These are phyloP conservation scores for Euphorbia schlechtendalii DNA, from an alignment of 441 rosid genomes.

Conservation along the genomic window DNA sequence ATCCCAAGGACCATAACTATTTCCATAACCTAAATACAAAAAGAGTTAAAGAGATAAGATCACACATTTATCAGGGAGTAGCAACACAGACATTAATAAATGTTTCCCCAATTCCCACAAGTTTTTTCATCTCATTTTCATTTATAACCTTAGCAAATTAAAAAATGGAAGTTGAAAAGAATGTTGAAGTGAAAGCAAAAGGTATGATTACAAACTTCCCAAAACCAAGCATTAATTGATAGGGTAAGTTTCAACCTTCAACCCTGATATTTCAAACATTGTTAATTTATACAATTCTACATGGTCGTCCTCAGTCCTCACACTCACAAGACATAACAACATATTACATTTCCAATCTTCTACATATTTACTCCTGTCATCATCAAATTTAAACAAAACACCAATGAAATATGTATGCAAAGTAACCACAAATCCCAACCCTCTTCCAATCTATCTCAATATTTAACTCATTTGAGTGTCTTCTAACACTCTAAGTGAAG, in stretches of 20 bases:
- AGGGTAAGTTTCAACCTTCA: neutral
- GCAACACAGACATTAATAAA: no score
- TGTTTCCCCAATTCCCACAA: no score
- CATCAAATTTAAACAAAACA: constrained; percentile 1
- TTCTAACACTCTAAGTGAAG: no score
- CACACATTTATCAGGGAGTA: no score
- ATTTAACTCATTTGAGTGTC: no score
- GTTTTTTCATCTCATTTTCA: no score
- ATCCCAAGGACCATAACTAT: constrained; percentile 40
- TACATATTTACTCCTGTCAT: neutral
- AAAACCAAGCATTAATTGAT: neutral
- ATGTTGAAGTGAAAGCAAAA: no score
- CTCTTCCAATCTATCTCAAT: neutral
- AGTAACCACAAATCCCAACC: neutral
- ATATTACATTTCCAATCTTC: neutral
- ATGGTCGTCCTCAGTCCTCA: no score
- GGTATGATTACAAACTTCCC: no score
- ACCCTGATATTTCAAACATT: neutral
- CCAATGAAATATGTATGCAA: neutral
- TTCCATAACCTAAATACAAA: constrained; percentile 43
- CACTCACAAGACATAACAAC: neutral
- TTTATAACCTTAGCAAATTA: no score
- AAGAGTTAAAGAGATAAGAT: no score
- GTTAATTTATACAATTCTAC: neutral
- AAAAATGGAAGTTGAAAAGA: no score